Conservation (phyloP, 352 stramenopile species). For the Phytophthora tubulina region DNA sequence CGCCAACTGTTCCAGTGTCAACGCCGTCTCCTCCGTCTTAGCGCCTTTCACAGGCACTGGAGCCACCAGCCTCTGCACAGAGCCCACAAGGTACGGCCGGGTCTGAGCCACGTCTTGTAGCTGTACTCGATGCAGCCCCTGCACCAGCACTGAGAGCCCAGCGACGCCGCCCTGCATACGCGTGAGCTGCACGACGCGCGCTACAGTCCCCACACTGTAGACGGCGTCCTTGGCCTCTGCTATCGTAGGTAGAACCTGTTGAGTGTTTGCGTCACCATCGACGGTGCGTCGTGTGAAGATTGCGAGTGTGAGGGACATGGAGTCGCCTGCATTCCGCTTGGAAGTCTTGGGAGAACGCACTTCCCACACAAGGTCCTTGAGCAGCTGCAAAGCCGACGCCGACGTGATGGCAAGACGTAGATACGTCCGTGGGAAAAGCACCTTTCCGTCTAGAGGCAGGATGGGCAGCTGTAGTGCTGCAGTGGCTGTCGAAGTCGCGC, state of each 20-base stretch:
- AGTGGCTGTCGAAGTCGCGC: slow-evolving; percentile 27
- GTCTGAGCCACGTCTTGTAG: slow-evolving; percentile 61
- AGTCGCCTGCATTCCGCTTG: slow-evolving; percentile 31
- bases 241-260: slow-evolving; percentile 29
- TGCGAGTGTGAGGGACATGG: slow-evolving; percentile 60
- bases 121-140: slow-evolving; percentile 65
- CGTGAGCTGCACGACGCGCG: slow-evolving; percentile 82
- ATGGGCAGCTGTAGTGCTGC: slow-evolving; percentile 62
- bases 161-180: slow-evolving; percentile 58
- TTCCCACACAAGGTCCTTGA: slow-evolving; percentile 85
- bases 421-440: slow-evolving; percentile 83
- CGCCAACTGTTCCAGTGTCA: slow-evolving; percentile 49
- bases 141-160: slow-evolving; percentile 75
- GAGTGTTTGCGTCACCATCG: slow-evolving; percentile 17
- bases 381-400: slow-evolving; percentile 68
- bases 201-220: slow-evolving; percentile 69
- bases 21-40: slow-evolving; percentile 26
- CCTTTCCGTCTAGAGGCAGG: slow-evolving; percentile 72
- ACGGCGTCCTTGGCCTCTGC: slow-evolving; percentile 45
- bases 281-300: slow-evolving; percentile 70
- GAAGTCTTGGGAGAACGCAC: slow-evolving; percentile 62
- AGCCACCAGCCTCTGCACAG: slow-evolving; percentile 45
- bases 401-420: slow-evolving; percentile 77
- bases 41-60: slow-evolving; percentile 26
- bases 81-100: slow-evolving; percentile 67